phyloP scores from a whole-genome alignment of 352 stramenopile species.

The Pythium brassicae region DNA sequence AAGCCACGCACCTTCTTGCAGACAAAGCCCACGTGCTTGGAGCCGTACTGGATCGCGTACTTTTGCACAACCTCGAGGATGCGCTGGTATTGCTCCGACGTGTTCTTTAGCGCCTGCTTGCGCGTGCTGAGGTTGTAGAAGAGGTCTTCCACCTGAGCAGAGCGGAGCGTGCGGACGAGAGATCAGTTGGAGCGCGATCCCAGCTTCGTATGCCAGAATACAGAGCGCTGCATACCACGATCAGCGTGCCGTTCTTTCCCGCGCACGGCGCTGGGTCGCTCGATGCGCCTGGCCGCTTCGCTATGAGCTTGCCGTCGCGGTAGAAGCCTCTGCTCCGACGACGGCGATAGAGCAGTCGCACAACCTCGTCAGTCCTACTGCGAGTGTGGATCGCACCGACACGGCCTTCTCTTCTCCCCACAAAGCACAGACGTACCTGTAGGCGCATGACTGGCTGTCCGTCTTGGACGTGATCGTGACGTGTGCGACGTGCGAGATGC shows the following conservation, averaged over 20 bases:
- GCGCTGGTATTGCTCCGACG: constrained; percentile 91
- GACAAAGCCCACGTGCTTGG: constrained; percentile 89
- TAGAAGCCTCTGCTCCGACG: constrained; percentile 85
- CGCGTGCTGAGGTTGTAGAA: constrained; percentile 98
- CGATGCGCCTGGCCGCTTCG: constrained; percentile 58
- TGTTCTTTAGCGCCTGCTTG: constrained; percentile 89
- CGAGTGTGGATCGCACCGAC: too few relatives aligned
- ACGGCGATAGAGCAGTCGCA: not conserved
- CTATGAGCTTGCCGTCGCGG: constrained; percentile 84
- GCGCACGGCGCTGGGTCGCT: constrained; percentile 65
- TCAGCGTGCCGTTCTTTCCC: constrained; percentile 78
- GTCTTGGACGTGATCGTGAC: constrained; percentile 90
- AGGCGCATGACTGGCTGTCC: constrained; percentile 67
- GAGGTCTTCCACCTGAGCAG: constrained; percentile 90
- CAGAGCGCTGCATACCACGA: constrained; percentile 34
- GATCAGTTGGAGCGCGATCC: not conserved
- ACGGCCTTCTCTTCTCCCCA: not conserved
- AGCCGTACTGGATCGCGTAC: constrained; percentile 94
- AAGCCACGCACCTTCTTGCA: constrained; percentile 86
- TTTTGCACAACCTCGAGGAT: constrained; percentile 95
- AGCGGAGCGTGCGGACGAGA: not conserved
- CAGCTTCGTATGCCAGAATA: not conserved
- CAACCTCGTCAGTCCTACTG: not conserved
- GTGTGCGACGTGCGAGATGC: constrained; percentile 94
- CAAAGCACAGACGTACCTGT: constrained; percentile 44